These are phyloP conservation scores for Trapa incisa DNA, from an alignment of 345 rosid species.

Conservation along the genomic window DNA sequence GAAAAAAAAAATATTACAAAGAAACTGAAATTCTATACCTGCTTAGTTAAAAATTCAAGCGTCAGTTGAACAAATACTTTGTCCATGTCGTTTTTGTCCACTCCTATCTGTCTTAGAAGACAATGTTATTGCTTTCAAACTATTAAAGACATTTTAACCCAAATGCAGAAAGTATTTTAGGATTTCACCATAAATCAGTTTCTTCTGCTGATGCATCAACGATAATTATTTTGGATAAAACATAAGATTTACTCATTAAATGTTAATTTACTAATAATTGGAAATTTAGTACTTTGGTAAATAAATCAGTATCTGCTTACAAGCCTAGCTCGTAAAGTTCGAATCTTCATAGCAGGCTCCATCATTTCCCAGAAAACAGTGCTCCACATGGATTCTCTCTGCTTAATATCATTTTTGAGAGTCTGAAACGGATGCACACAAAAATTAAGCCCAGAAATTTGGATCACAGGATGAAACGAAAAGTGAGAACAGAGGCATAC, in stretches of 20 bases:
- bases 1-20: background rate
- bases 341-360: constrained; percentile 71
- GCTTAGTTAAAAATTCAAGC: constrained; percentile 71
- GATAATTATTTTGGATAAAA: background rate
- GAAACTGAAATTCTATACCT: constrained; percentile 31
- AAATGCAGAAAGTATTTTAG: background rate
- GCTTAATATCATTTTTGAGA: constrained; percentile 78
- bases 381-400: constrained; percentile 66
- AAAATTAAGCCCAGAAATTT: background rate
- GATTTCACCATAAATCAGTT: background rate
- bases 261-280: background rate
- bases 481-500: constrained; percentile 41
- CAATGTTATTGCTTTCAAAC: background rate
- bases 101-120: constrained; percentile 51
- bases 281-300: background rate
- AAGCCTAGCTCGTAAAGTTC: constrained; percentile 86
- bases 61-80: constrained; percentile 80
- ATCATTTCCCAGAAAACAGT: constrained; percentile 75
- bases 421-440: constrained; percentile 25
- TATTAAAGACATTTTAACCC: background rate
- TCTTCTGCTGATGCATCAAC: background rate
- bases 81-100: constrained; percentile 52
- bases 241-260: too few species aligned
- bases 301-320: constrained; percentile 25
- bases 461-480: background rate